Evolutionary conservation across 2,329 filamentous ascomycete genomes (phyloP), one percentile per base, ranked within the genome.

Genomic region (Trichoderma sp.): DNA sequence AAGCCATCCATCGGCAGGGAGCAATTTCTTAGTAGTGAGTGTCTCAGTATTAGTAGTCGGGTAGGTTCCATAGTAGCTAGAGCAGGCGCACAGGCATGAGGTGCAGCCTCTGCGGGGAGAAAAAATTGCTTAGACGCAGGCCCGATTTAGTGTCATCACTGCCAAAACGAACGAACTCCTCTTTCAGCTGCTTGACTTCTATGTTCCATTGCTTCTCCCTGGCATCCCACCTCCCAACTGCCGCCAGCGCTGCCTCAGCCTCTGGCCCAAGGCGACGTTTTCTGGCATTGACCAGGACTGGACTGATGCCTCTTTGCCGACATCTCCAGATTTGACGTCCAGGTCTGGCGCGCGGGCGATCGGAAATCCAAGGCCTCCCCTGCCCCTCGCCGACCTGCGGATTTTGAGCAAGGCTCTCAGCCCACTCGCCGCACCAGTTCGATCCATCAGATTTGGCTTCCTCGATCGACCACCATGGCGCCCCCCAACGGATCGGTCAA

Each of bases 401-500:
- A 71, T 68, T 73, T 59, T 71, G 68, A 69, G 67, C 68, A 36
- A 70, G 64, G 70, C 70, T 62, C 66, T 50, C 66, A 69, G 47
- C 61, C 59, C 53, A n/a, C 59, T 67, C 62, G 70, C 43, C 68
- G 17, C 57, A 47, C 57, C 15, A 30, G 57, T 32, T 30, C 68
- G 68, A 70, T 57, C 64, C 50, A 59, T 66, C 73, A 66, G 67
- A 57, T 20, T 53, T 13, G 47, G 20, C n/a, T 20, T 11, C n/a
- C 11, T 20, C 47, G 47, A 53, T 47, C 61, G 66, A 59, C 71
- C 73, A 73, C 32, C 72, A 82, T 82, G 81, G 78, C 79, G 68
- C 80, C 80, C 55, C 69, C 75, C 66, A 80, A 78, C 75, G 79
- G 78, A 74, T 76, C 78, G 58, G 75, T 74, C 73, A 80, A 78